Conservation (phyloP, 345 rosid genomes). For the Salix suchowensis region DNA sequence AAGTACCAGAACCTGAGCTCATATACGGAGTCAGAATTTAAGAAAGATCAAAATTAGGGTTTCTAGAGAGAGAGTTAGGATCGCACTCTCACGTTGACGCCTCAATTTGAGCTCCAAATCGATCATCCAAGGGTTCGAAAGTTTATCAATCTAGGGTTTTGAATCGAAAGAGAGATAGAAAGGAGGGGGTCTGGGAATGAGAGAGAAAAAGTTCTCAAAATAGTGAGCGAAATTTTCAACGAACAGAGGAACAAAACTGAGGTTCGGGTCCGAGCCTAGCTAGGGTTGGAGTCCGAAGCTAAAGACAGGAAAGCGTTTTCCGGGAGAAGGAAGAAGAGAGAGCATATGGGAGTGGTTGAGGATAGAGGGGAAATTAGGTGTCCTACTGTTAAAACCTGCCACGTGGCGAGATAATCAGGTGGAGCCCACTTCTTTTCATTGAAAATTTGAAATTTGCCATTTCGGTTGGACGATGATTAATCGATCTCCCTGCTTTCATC, state of each 20-base stretch:
- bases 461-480: background rate
- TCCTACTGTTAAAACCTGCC: conserved; percentile 9
- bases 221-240: conserved; percentile 53
- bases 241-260: conserved; percentile 41
- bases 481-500: too few species aligned
- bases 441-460: background rate
- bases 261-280: conserved; percentile 36
- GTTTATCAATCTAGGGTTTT: conserved; percentile 32
- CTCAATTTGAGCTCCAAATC: conserved; percentile 27
- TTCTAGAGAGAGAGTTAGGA: conserved; percentile 20
- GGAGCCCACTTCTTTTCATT: background rate
- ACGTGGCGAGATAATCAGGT: background rate
- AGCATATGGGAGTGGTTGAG: conserved; percentile 13
- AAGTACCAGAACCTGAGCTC: conserved; percentile 1
- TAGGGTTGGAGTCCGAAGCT: background rate
- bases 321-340: background rate
- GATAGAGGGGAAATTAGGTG: conserved; percentile 13
- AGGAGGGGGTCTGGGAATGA: conserved; percentile 2
- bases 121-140: background rate
- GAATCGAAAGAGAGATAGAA: conserved; percentile 15
- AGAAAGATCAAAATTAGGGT: conserved; percentile 34
- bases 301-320: background rate
- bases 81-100: conserved; percentile 29
- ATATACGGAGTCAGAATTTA: conserved; percentile 17
- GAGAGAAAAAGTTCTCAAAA: conserved; percentile 47